Evolutionary conservation across 1,284 basidiomycete species (phyloP).

Genomic region (Fistulina hepatica): DNA sequence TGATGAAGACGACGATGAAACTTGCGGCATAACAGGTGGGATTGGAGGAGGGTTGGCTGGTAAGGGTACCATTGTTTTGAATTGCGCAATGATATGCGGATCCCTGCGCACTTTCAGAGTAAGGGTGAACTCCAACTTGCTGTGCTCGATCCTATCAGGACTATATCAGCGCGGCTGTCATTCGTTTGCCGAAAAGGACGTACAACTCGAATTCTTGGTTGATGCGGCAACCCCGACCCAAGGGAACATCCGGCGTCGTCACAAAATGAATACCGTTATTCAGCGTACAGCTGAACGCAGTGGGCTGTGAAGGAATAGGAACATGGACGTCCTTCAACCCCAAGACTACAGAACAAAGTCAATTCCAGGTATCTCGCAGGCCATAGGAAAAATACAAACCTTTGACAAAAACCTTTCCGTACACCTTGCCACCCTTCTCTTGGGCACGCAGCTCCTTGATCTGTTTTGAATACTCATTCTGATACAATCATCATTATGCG

Average conservation of each 20-base stretch:
- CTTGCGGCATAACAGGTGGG: conserved; percentile 29
- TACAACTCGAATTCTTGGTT: conserved; percentile 93
- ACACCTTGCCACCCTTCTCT: conserved; percentile 67
- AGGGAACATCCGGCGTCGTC: conserved; percentile 71
- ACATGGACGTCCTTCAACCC: conserved; percentile 64
- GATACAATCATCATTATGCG: conserved; percentile 6
- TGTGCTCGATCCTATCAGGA: conserved; percentile 62
- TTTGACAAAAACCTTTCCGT: conserved; percentile 92
- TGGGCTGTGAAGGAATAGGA: conserved; percentile 65
- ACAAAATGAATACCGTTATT: conserved; percentile 98
- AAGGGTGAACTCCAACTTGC: conserved; percentile 84
- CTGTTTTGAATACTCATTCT: conserved; percentile 90
- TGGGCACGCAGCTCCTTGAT: conserved; percentile 71
- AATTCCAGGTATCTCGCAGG: neutral
- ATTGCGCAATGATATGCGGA: conserved; percentile 66
- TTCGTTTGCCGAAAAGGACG: conserved; percentile 22
- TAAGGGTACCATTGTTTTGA: conserved; percentile 45
- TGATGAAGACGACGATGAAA: conserved; percentile 32
- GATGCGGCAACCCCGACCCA: conserved; percentile 59
- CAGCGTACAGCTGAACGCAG: conserved; percentile 77
- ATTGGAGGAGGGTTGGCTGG: conserved; percentile 25
- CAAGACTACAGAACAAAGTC: conserved; percentile 43
- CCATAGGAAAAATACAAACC: conserved; percentile 33
- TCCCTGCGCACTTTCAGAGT: conserved; percentile 77
- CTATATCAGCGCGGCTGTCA: neutral